Conservation (phyloP, 306 rosid species). For the Trichosanthes cucumerina region DNA sequence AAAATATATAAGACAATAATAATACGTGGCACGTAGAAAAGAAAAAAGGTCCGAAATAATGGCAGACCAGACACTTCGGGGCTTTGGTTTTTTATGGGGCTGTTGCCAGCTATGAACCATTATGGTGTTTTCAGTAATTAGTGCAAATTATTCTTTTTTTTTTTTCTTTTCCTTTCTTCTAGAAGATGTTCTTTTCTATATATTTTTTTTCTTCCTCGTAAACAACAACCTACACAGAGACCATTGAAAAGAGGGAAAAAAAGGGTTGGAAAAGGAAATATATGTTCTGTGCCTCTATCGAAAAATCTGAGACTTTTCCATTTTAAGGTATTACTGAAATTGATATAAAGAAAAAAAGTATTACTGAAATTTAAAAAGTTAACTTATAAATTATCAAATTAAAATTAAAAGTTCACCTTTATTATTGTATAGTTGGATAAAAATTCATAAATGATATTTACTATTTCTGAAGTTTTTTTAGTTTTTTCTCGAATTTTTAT, state of each 20-base stretch:
- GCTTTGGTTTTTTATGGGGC: neutral
- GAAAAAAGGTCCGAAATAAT: neutral
- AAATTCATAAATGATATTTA: no score
- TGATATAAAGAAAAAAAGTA: no score
- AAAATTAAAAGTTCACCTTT: no score
- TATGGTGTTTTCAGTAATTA: neutral
- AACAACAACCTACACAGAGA: no score
- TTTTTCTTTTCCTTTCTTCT: neutral
- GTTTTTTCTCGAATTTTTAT: no score
- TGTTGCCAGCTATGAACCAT: neutral
- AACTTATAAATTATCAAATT: no score
- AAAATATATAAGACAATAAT: neutral
- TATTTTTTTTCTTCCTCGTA: neutral
- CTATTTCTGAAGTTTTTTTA: no score
- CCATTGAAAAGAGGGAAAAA: neutral
- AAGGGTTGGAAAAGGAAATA: neutral
- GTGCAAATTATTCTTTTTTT: neutral
- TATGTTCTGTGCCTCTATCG: neutral
- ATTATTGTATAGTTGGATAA: no score
- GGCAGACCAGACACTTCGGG: conserved; percentile 2
- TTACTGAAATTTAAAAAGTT: no score
- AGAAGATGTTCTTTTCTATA: neutral
- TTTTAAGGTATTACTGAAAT: no score
- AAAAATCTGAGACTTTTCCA: neutral
- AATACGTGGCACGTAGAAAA: neutral